Percentiles rank a stretch among this genome's conserved stretches.
phyloP scores from a whole-genome alignment of 169 alveolate genomes.

The Plasmodium ovale region DNA sequence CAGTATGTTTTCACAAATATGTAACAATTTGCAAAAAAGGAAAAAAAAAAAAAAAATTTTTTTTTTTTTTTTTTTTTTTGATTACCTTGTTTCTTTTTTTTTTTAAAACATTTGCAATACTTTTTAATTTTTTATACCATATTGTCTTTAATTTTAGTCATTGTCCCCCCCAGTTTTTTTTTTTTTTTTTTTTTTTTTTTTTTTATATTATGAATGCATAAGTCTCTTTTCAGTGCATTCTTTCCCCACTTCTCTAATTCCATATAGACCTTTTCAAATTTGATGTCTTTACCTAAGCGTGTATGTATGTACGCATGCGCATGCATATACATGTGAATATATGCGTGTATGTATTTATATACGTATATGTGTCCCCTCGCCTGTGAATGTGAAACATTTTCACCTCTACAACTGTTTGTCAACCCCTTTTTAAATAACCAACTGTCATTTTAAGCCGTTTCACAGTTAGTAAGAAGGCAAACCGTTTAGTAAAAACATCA shows the following conservation, averaged over 20 bases:
- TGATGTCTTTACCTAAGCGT: background rate
- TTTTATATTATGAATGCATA: no score
- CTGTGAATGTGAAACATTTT: background rate
- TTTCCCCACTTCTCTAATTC: no score
- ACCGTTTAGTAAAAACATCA: background rate
- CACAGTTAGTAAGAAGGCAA: background rate
- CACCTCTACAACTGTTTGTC: background rate
- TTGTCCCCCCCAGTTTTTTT: background rate
- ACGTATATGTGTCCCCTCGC: background rate
- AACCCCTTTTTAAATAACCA: no score
- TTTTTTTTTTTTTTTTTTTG: background rate
- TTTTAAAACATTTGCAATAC: background rate
- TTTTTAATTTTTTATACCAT: background rate
- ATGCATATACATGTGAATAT: background rate
- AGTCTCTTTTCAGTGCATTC: no score
- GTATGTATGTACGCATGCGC: background rate
- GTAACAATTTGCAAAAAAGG: conserved; percentile 1
- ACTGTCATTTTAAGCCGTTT: background rate
- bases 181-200: no score
- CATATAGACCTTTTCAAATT: no score
- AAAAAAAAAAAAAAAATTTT: background rate
- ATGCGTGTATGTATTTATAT: background rate
- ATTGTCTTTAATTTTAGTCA: background rate
- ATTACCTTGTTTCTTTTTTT: background rate
- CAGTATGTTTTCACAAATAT: conserved; percentile 68